Evolutionary conservation across 1,139 yeast genomes (phyloP).

Genomic region (Arxiozyma slooffiae): DNA sequence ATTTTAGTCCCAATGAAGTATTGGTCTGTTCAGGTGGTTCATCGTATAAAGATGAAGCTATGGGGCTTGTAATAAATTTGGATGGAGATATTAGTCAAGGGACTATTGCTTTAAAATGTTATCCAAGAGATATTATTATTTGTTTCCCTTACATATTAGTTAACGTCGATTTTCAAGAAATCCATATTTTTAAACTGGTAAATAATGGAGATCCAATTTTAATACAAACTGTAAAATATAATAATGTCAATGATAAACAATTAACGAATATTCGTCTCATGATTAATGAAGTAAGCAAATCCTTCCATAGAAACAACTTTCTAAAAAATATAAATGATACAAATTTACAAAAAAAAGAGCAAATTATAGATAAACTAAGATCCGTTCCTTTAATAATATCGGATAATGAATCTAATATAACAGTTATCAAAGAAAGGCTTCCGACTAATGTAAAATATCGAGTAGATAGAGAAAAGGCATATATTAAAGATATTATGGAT

Average conservation of each 20-base stretch:
- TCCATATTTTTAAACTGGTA: slow-evolving; percentile 5
- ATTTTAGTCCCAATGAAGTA: slow-evolving; percentile 39
- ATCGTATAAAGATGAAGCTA: slow-evolving; percentile 43
- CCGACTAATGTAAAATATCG: slow-evolving; percentile 14
- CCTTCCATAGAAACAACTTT: slow-evolving; percentile 4
- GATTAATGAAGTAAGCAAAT: neutral
- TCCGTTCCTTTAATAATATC: slow-evolving; percentile 16
- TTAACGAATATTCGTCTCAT: neutral
- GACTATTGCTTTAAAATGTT: slow-evolving; percentile 59
- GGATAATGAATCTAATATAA: neutral
- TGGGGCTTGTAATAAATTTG: slow-evolving; percentile 71
- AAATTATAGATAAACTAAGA: slow-evolving; percentile 19
- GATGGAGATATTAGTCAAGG: slow-evolving; percentile 87
- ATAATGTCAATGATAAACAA: neutral
- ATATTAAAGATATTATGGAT: slow-evolving; percentile 14
- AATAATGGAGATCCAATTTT: slow-evolving; percentile 5
- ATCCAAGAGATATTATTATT: slow-evolving; percentile 35
- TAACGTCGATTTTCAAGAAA: slow-evolving; percentile 8
- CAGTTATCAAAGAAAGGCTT: neutral
- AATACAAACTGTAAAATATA: slow-evolving; percentile 3
- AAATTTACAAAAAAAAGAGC: slow-evolving; percentile 6
- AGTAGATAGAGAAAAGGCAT: slow-evolving; percentile 19
- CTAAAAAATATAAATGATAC: slow-evolving; percentile 5
- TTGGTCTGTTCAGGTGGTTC: slow-evolving; percentile 56
- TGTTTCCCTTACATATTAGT: slow-evolving; percentile 22